These are phyloP conservation scores for Candida easanensis DNA, from an alignment of 805 yeast genomes.

Conservation along the genomic window DNA sequence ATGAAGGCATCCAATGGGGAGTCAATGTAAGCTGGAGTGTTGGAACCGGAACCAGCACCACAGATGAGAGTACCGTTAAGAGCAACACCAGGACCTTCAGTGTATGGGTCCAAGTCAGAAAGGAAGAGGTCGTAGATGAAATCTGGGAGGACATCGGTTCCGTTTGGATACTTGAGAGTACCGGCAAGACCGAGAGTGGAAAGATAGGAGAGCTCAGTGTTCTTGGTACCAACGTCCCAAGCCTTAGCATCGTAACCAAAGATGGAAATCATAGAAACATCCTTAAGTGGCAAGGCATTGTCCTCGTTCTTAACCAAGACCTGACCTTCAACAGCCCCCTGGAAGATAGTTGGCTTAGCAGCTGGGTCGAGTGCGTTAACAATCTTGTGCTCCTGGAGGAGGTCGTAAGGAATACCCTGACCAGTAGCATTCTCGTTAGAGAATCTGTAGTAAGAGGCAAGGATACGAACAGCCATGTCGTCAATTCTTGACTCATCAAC, in stretches of 20 bases:
- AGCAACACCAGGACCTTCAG: slow-evolving; percentile 8
- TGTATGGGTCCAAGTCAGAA: background rate
- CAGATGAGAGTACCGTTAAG: slow-evolving; percentile 8
- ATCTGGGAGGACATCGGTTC: background rate
- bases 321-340: slow-evolving; percentile 12
- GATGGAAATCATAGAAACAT: slow-evolving; percentile 4
- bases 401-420: slow-evolving; percentile 8
- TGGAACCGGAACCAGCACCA: slow-evolving; percentile 10
- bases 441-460: slow-evolving; percentile 9
- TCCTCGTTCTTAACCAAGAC: slow-evolving; percentile 9
- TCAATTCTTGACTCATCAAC: slow-evolving; percentile 5
- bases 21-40: background rate
- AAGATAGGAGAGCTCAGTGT: background rate
- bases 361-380: slow-evolving; percentile 10
- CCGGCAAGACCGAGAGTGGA: slow-evolving; percentile 2
- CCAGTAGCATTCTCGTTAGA: slow-evolving; percentile 5
- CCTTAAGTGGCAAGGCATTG: slow-evolving; percentile 5
- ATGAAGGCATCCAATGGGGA: slow-evolving; percentile 9
- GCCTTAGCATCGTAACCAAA: slow-evolving; percentile 8
- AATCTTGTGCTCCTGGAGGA: slow-evolving; percentile 4
- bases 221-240: slow-evolving; percentile 4
- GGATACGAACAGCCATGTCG: slow-evolving; percentile 9
- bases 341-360: slow-evolving; percentile 7
- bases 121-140: slow-evolving; percentile 1
- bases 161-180: slow-evolving; percentile 4